A percentile compares a stretch with the other conserved stretches of the same genome.
Evolutionary conservation across 2,329 filamentous ascomycete species (phyloP).

Genomic region (Diaporthe citri): DNA sequence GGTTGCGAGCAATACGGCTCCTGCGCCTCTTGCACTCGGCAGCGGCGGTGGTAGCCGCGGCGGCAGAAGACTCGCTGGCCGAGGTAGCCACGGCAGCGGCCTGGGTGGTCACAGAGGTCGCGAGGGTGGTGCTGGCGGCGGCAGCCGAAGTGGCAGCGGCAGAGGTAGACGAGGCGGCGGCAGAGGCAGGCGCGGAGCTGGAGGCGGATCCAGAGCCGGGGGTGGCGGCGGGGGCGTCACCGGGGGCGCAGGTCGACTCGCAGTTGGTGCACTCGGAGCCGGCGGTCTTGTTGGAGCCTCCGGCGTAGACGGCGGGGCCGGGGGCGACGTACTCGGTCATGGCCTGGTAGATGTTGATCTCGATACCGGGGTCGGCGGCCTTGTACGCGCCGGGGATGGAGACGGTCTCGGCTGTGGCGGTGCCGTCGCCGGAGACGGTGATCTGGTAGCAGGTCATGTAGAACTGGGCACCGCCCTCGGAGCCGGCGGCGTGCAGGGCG

Average conservation of each 20-base stretch:
- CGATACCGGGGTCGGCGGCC: constrained; percentile 58
- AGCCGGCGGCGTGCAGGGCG: constrained; percentile 59
- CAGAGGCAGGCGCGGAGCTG: background rate
- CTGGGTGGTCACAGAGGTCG: constrained; percentile 14
- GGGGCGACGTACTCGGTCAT: constrained; percentile 57
- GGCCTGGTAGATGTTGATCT: constrained; percentile 61
- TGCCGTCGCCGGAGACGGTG: constrained; percentile 47
- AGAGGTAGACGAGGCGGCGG: background rate
- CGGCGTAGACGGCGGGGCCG: constrained; percentile 56
- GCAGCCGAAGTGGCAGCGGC: constrained; percentile 1
- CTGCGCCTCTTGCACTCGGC: constrained; percentile 31
- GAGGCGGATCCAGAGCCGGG: constrained; percentile 14
- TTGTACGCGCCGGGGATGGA: constrained; percentile 59
- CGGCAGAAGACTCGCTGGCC: constrained; percentile 3
- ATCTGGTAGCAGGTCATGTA: constrained; percentile 57
- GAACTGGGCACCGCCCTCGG: constrained; percentile 51
- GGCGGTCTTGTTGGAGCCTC: constrained; percentile 55
- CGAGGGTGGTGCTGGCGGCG: constrained; percentile 16
- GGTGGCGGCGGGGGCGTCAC: constrained; percentile 36
- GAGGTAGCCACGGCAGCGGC: constrained; percentile 19
- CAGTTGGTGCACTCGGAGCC: constrained; percentile 57
- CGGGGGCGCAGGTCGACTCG: constrained; percentile 53
- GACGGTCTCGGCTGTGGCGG: constrained; percentile 49
- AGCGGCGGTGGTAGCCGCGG: background rate
- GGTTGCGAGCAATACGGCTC: background rate